A percentile compares a stretch with the other conserved stretches of the same genome.
These are phyloP conservation scores for Lonicera japonica DNA, from an alignment of 129 eudicot species.

Conservation along the genomic window DNA sequence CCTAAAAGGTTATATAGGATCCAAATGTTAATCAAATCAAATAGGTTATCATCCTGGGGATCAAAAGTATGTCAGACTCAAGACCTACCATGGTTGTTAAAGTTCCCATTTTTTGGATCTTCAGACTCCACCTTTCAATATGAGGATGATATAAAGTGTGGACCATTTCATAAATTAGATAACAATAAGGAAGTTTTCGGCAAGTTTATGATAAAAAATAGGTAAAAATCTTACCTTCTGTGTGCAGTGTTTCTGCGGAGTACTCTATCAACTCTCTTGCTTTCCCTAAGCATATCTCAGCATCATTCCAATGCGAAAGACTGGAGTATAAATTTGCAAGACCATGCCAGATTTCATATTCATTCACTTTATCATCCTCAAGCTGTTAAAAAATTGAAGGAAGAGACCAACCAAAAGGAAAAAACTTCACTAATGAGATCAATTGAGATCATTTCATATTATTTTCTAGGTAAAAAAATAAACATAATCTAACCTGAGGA, in stretches of 20 bases:
- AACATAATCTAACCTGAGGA: constrained; percentile 43
- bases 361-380: constrained; percentile 64
- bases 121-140: not conserved
- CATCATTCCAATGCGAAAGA: constrained; percentile 87
- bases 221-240: constrained; percentile 51
- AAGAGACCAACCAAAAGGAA: too few species aligned
- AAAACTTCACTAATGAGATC: not conserved
- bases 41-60: too few species aligned
- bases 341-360: constrained; percentile 93
- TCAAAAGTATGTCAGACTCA: too few species aligned
- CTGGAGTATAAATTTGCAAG: constrained; percentile 80
- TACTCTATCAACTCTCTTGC: constrained; percentile 59
- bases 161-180: too few species aligned
- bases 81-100: too few species aligned
- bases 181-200: too few species aligned
- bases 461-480: not conserved
- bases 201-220: too few species aligned
- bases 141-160: too few species aligned
- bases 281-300: constrained; percentile 85
- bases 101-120: not conserved
- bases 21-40: too few species aligned
- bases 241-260: constrained; percentile 69
- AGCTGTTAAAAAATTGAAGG: constrained; percentile 43
- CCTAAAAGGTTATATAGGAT: too few species aligned
- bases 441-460: not conserved